These are phyloP conservation scores for Ceratobasidium sp. DNA, from an alignment of 1,284 basidiomycete species.

Conservation along the genomic window DNA sequence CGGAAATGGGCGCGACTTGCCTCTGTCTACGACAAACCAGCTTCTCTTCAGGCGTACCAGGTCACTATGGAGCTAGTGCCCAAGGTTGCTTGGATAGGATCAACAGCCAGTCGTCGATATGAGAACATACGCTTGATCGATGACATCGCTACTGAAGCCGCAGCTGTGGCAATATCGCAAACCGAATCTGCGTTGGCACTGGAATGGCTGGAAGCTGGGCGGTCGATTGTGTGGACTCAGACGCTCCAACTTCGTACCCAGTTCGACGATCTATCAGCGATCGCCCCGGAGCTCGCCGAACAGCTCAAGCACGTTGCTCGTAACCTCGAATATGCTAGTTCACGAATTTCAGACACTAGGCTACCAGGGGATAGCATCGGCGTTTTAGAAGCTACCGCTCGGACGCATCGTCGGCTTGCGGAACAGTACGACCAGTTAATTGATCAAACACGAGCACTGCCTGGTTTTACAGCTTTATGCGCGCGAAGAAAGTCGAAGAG, in stretches of 20 bases:
- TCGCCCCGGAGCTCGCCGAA: background rate
- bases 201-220: conserved; percentile 6
- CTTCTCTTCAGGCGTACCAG: background rate
- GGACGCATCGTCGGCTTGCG: no score
- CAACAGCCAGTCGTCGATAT: background rate
- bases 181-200: background rate
- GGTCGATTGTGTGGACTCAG: conserved; percentile 17
- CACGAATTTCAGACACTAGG: no score
- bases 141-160: background rate
- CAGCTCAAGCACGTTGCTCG: background rate
- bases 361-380: no score
- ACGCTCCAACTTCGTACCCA: background rate
- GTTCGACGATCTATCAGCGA: background rate
- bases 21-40: background rate
- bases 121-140: background rate
- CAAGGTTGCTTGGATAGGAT: background rate
- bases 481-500: no score
- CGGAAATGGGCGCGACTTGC: background rate
- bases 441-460: no score
- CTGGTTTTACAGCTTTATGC: no score
- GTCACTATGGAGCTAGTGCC: background rate
- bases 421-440: no score
- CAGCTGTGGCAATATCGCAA: background rate
- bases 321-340: background rate
- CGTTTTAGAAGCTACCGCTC: no score